Evolutionary conservation across 2,329 filamentous ascomycete species (phyloP), one percentile per base, ranked within the genome.

Genomic region (Leptographium flavum): DNA sequence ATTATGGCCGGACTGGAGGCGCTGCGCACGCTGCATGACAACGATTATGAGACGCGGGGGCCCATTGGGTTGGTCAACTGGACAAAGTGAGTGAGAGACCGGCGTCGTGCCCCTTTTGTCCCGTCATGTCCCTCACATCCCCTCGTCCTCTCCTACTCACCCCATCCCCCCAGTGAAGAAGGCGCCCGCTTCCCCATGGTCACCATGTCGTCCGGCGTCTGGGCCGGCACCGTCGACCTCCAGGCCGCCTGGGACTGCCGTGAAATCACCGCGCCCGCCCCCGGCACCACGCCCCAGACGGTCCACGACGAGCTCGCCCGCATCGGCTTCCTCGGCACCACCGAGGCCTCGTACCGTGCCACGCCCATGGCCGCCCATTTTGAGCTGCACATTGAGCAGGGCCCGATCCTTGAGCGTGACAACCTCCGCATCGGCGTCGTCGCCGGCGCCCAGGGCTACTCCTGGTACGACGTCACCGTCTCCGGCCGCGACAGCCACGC

Each of bases 341-440:
- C 68, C 0, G 68, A 71, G 11, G 73, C 74, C 10, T 76, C 68
- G 41, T 68, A 80, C 56, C 64, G 70, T 49, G 64, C 69, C 22
- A 74, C 71, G 15, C 81, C 81, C 0, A 76, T 87, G 62, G 81
- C 75, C 1, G 83, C 82, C 0, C 83, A 90, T 59, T 88, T 90
- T 56, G 84, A 90, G 59, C 69, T 92, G 11, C 85, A 92, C 56
- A 90, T 90, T 43, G 86, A 93, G 58, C 86, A 93, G 58, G 83
- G 84, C 0, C 83, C 84, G 0, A 74, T 86, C 32, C 69, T 93
- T 1, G 79, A 88, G 54, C 68, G 69, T 15, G 68, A 71, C 23
- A 63, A 67, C 19, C 71, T 77, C 49, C 77, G 76, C 43, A 71
- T 90, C 45, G 79, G 81, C 21, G 71, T 85, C 6, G 83, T 88